Evolutionary conservation across 2,329 filamentous ascomycete genomes (phyloP), one percentile per base, ranked within the genome.

Genomic region (Phyllosticta citrichinensis): DNA sequence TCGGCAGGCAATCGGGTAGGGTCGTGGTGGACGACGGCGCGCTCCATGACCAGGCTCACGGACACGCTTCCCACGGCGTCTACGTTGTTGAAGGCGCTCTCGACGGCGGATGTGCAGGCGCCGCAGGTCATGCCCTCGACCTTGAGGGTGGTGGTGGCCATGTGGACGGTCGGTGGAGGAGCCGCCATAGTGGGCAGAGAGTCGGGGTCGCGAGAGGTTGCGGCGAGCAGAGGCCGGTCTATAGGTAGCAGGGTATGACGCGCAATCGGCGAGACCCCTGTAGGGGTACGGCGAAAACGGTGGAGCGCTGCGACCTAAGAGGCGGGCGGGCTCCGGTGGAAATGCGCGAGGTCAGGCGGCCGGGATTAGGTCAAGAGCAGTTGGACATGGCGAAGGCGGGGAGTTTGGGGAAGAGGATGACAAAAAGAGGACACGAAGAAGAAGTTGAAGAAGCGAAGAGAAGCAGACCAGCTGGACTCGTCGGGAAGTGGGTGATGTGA

Each of bases 51-150:
- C 68, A 99, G 79, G 72, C 91, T 96, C 68, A 99, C 88, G 10
- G 91, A 95, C 62, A 97, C 91, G 67, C 82, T 91, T 64, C 88
- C 89, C 10, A 94, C 86, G 60, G 94, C 93, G 50, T 87, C 80
- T 5, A 96, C 82, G 66, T 83, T 84, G 69, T 90, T 88, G 77
- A 99, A 96, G 66, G 89, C 94, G 63, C 87, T 84, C 80, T 97
- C 93, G 67, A 99, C 87, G n/a, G 94, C 87, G 53, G 92, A 95
- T 27, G 93, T 97, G 73, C 94, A 99, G 67, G 93, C 88, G 71
- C 93, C 92, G 77, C 94, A 99, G 65, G 81, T 83, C 79, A 82
- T 99, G 67, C 94, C 94, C 66, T 88, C 91, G 51, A 99, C 88
- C 69, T 87, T 89, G 63, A 99, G 77, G 20, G 92, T 97, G 33